These are phyloP conservation scores for Gossypium gossypioides DNA, from an alignment of 441 rosid genomes.

Conservation along the genomic window DNA sequence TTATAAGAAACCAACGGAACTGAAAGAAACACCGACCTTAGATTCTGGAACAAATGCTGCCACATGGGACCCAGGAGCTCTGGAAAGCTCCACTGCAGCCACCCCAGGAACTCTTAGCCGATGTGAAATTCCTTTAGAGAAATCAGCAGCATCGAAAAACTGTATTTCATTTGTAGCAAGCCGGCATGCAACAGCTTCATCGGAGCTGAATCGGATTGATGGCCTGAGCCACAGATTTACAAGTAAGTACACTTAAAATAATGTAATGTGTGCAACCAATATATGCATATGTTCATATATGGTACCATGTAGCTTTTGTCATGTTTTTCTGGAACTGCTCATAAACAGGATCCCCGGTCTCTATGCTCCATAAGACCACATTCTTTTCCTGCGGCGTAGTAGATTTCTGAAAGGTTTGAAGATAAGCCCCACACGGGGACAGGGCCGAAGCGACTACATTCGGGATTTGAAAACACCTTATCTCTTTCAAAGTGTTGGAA, in stretches of 20 bases:
- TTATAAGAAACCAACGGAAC: background rate
- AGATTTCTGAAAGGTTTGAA: conserved; percentile 79
- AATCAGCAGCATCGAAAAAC: conserved; percentile 67
- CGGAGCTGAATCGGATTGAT: conserved; percentile 56
- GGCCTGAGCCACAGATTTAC: conserved; percentile 49
- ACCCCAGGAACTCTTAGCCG: conserved; percentile 65
- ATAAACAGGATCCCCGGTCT: conserved; percentile 56
- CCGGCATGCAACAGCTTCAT: conserved; percentile 75
- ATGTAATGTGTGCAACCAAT: background rate
- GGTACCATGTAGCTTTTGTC: conserved; percentile 72
- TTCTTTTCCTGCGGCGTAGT: conserved; percentile 73
- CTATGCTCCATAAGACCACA: conserved; percentile 51
- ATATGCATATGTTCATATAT: background rate
- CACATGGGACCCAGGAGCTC: conserved; percentile 66
- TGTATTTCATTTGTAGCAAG: conserved; percentile 83
- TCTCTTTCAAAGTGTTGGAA: conserved; percentile 43
- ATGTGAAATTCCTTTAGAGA: conserved; percentile 55
- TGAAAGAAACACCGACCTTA: conserved; percentile 41
- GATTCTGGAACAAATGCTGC: conserved; percentile 84
- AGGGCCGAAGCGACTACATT: conserved; percentile 49
- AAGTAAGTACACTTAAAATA: conserved; percentile 9
- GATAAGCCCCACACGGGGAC: conserved; percentile 71
- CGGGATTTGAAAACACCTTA: conserved; percentile 49
- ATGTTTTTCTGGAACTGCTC: conserved; percentile 63
- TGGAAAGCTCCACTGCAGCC: conserved; percentile 70